Conservation (phyloP, 306 rosid genomes). For the Fragaria ananassa region DNA sequence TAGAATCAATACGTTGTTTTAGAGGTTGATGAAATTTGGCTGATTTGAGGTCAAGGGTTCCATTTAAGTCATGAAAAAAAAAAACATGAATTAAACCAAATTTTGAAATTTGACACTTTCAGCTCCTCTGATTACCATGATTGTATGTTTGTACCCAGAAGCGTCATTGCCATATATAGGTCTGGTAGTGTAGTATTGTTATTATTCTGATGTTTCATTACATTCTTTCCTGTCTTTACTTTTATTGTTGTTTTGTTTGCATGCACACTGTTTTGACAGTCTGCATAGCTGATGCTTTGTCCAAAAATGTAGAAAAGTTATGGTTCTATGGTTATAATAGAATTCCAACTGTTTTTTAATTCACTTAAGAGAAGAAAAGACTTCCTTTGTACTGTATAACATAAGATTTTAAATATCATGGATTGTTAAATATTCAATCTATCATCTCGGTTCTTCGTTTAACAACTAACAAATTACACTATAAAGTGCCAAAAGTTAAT, state of each 20-base stretch:
- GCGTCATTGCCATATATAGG: neutral
- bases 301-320: neutral
- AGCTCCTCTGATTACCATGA: neutral
- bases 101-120: neutral
- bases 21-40: neutral
- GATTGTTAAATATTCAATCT: neutral
- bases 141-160: neutral
- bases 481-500: neutral
- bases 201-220: neutral
- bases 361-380: neutral
- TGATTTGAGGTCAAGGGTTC: neutral
- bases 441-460: neutral
- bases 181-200: neutral
- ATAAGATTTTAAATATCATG: neutral
- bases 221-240: neutral
- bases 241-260: neutral
- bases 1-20: neutral
- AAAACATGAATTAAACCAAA: neutral
- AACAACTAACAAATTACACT: neutral
- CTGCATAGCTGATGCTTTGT: neutral
- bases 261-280: neutral
- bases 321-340: neutral
- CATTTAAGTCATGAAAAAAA: neutral
- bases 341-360: neutral
- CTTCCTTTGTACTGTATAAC: neutral